Base-by-base conservation (phyloP, 176 grass and related monocot species). In the Phragmites australis region DNA sequence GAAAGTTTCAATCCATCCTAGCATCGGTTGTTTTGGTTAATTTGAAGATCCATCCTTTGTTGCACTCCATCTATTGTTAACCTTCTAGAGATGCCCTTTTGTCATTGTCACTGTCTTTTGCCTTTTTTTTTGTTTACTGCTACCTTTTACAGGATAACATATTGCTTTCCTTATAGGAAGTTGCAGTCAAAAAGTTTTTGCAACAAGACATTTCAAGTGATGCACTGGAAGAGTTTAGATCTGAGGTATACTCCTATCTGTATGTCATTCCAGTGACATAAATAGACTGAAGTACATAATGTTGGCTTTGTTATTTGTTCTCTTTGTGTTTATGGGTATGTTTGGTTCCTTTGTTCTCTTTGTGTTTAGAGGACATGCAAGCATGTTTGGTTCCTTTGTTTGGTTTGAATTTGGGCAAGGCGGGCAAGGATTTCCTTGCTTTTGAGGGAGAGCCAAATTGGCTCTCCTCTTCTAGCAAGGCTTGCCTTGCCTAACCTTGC, bases 181-280 rank as follows among this genome's bases (percentile, higher is more conserved):
- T 99, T 91, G 93, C 97, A 31, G 97, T 96, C 61, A 99, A 99
- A 76, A 99, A 93, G 80, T 99, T 99, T 84, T 89, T 99, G 81
- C 93, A 99, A 80, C 97, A 99, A 91, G 97, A 99, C 84, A 89
- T 99, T 88, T 99, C 97, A 50, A 91, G 83, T 52, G 97, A 99
- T 91, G 93, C 93, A 74, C 87, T 96, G 52, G 97, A 96, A 88
- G 97, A 99, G 87, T 95, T 99, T 83, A 93, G 87, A 90, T 86
- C 84, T 64, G 97, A 99, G 97, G 97, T 99, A 95, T 48, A 80
- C 53, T 83, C 39, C 39, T 70, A 75, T 78, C 14, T 75, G 18
- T 46, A 64, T 81, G 44, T 47, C 49, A 62, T 30, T 68, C 30
- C 26, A 65, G 63, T 65, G 68, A 6, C 67, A 71, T 80, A 85